Evolutionary conservation across 2,329 filamentous ascomycete species (phyloP).

Genomic region (Calonectria leucothoes): DNA sequence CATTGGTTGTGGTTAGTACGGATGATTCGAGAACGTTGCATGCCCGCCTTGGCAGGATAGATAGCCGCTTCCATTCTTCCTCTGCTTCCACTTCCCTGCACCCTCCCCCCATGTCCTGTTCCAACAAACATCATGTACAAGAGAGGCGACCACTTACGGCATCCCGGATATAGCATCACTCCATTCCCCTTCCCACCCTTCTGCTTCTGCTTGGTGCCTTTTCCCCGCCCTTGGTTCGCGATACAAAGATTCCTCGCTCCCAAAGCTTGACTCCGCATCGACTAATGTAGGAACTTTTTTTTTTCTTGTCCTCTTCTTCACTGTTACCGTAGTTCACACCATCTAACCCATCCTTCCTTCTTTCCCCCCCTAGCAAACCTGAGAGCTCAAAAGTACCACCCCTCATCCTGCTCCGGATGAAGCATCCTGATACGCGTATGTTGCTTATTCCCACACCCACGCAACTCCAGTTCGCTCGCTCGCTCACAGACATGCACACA

Average conservation of each 20-base stretch:
- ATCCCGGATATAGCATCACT: constrained; percentile 15
- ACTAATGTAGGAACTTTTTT: constrained; percentile 7
- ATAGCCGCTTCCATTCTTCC: not conserved
- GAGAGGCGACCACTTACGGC: not conserved
- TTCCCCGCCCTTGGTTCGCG: not conserved
- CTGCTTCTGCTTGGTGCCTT: not conserved
- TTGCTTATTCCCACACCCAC: constrained; percentile 22
- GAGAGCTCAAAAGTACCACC: constrained; percentile 9
- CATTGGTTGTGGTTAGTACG: not conserved
- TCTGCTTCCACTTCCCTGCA: too few relatives aligned
- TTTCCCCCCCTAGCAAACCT: not conserved
- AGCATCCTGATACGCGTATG: not conserved
- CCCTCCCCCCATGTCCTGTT: not conserved
- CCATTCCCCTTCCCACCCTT: not conserved
- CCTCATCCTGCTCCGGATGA: not conserved
- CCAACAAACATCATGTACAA: not conserved
- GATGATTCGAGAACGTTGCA: constrained; percentile 6
- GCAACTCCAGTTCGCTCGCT: not conserved
- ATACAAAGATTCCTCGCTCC: constrained; percentile 5
- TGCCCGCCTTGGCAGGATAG: not conserved
- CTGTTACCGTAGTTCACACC: not conserved
- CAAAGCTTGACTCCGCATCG: not conserved
- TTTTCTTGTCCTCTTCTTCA: too few relatives aligned
- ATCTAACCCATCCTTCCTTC: not conserved
- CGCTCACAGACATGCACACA: not conserved